Base-by-base conservation (phyloP, 2,329 filamentous ascomycete species). In the Pseudogymnoascus sp. region DNA sequence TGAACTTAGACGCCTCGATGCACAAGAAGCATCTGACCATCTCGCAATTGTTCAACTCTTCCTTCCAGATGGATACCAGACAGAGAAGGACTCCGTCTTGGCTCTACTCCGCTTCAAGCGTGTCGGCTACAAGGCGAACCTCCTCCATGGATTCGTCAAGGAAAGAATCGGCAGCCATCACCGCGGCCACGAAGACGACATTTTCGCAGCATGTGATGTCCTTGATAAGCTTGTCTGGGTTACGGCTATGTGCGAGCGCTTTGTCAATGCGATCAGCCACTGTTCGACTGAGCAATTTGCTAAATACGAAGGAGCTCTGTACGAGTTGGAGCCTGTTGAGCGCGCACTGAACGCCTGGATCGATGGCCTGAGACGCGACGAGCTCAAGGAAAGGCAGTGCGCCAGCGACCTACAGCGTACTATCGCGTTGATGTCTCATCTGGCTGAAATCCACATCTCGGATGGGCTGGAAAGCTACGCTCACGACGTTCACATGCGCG, bases 291-390 rank as follows among this genome's bases (percentile, higher is more conserved):
- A 90, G 60, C 85, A 91, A 65, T 98, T 98, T 74, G 83, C 84
- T 54, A 86, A 81, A 68, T 95, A 92, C 69, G 89, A 92, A 70
- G 87, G 88, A 45, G 90, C 92, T 1, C 77, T 95, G 65, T 90
- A 92, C 70, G 95, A 98, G 75, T 80, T 98, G 61, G 91, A 96
- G 73, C 92, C 93, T 0, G 91, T 98, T 10, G 95, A 99, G 77
- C 85, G 92, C 64, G 90, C 90, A 0, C 78, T 98, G 61, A 96
- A 96, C 72, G 84, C 84, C 63, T 96, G 92, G 85, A 90, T 98
- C 64, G 93, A 97, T 68, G 86, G 86, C 5, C 75, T 97, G 63
- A 88, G 92, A 68, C 87, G 86, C 62, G 92, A 96, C 69, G 92
- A 96, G 64, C 79, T 98, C 60, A 92, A 92, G 75, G 90, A 93